Percentiles rank a stretch among this genome's conserved stretches.
These are phyloP conservation scores for Calonectria fujianensis DNA, from an alignment of 2,329 filamentous ascomycete genomes.

Conservation along the genomic window DNA sequence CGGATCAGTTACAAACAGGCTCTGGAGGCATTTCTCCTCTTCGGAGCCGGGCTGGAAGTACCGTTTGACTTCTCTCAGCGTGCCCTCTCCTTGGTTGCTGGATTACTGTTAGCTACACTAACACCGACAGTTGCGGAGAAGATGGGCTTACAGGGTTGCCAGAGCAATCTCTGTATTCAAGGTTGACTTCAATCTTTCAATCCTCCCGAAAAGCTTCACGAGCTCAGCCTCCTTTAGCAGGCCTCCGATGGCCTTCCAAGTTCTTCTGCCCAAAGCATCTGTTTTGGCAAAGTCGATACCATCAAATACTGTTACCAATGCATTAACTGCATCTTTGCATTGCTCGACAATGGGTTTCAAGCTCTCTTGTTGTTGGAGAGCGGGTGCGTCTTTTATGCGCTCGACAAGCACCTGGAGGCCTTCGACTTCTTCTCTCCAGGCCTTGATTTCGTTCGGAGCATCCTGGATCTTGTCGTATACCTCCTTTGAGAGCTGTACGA, in stretches of 20 bases:
- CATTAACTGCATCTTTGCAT: neutral
- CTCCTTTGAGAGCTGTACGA: slow-evolving; percentile 9
- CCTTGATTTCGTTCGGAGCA: neutral
- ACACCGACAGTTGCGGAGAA: neutral
- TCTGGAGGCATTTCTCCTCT: slow-evolving; percentile 26
- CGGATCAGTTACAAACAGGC: slow-evolving; percentile 37
- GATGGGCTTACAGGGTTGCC: slow-evolving; percentile 26
- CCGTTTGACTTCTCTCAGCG: neutral
- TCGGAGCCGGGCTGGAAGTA: slow-evolving; percentile 24
- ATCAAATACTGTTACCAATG: neutral
- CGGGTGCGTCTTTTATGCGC: neutral
- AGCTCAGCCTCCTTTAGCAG: slow-evolving; percentile 27
- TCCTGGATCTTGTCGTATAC: neutral
- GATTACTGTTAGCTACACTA: neutral
- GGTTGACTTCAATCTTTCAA: slow-evolving; percentile 33
- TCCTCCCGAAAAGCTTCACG: neutral
- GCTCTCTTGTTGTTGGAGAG: slow-evolving; percentile 4
- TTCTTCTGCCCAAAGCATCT: slow-evolving; percentile 6
- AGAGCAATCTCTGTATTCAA: slow-evolving; percentile 8
- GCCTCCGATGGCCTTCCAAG: slow-evolving; percentile 22
- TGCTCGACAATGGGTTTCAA: neutral
- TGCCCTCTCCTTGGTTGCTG: slow-evolving; percentile 18
- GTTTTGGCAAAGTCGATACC: slow-evolving; percentile 24
- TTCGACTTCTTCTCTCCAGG: neutral
- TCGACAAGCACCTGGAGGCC: neutral